A percentile compares a stretch with the other conserved stretches of the same genome.
Conservation (phyloP, 1,284 basidiomycete species). For the Vanrija sp. region DNA sequence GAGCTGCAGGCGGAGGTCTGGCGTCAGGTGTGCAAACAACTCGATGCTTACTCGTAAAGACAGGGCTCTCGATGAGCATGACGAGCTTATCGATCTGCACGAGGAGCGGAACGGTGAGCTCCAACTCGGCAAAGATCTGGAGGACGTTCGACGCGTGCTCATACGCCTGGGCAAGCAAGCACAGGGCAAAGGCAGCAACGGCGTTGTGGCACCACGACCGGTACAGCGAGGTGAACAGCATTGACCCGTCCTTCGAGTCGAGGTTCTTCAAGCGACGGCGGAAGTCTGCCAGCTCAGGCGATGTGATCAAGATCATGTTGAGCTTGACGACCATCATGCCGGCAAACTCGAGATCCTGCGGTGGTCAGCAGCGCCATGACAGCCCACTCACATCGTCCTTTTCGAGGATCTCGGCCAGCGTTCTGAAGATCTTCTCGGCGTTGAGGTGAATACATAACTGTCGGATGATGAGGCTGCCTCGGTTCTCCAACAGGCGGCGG, state of each 20-base stretch:
- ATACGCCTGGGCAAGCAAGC: constrained; percentile 93
- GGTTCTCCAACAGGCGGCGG: constrained; percentile 77
- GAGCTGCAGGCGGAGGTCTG: constrained; percentile 92
- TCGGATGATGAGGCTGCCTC: constrained; percentile 92
- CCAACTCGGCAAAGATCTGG: constrained; percentile 95
- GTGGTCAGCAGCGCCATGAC: constrained; percentile 1
- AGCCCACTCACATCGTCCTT: constrained; percentile 76
- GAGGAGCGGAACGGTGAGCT: constrained; percentile 89
- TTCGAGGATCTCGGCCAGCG: constrained; percentile 94
- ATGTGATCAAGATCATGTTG: constrained; percentile 94
- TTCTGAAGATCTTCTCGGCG: constrained; percentile 91
- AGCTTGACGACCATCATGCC: constrained; percentile 96
- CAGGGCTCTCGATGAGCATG: constrained; percentile 94
- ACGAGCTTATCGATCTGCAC: constrained; percentile 98
- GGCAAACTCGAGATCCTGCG: constrained; percentile 89
- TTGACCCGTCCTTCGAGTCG: constrained; percentile 91
- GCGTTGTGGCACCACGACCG: constrained; percentile 99
- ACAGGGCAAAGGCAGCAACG: constrained; percentile 92
- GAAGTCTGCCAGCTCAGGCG: constrained; percentile 91
- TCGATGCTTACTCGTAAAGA: constrained; percentile 78
- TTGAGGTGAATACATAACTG: constrained; percentile 92
- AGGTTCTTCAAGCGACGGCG: constrained; percentile 85
- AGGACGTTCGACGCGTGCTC: constrained; percentile 96
- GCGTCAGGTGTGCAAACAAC: background rate
- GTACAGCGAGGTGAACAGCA: constrained; percentile 85